Percentiles rank a stretch among this genome's conserved stretches.
Evolutionary conservation across 2,329 filamentous ascomycete species (phyloP).

Genomic region (Ramichloridium luteum): DNA sequence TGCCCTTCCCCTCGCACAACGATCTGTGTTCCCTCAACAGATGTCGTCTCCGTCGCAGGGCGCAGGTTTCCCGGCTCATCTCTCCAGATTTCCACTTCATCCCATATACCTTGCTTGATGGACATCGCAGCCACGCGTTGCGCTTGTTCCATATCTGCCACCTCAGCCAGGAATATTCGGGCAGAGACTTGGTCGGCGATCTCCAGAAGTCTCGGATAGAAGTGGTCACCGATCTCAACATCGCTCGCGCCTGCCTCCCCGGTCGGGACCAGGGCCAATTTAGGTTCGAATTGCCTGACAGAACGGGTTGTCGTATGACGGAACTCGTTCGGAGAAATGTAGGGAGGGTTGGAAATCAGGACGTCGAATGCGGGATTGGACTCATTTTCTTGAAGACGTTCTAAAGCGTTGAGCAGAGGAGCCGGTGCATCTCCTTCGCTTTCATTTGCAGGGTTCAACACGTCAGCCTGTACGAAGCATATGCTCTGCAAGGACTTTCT

Average conservation of each 20-base stretch:
- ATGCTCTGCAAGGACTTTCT: constrained; percentile 13
- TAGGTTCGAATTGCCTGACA: constrained; percentile 72
- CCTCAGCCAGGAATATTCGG: constrained; percentile 53
- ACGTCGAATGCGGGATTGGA: constrained; percentile 36
- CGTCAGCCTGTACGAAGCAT: constrained; percentile 25
- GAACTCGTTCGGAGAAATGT: constrained; percentile 60
- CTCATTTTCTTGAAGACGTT: constrained; percentile 3
- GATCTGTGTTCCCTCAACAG: constrained; percentile 11
- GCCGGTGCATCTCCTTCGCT: constrained; percentile 3
- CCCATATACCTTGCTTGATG: constrained; percentile 22
- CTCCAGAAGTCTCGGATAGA: constrained; percentile 55
- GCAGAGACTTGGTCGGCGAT: constrained; percentile 41
- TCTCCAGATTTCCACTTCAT: constrained; percentile 55
- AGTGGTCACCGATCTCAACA: constrained; percentile 38
- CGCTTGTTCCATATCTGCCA: constrained; percentile 59
- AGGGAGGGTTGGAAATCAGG: constrained; percentile 81
- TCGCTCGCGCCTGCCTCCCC: constrained; percentile 23
- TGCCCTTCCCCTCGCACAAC: constrained; percentile 29
- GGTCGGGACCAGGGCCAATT: constrained; percentile 57
- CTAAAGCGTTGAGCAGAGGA: constrained; percentile 8
- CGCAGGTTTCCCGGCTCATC: constrained; percentile 43
- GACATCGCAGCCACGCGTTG: constrained; percentile 46
- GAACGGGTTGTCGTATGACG: constrained; percentile 53
- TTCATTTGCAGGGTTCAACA: constrained; percentile 13
- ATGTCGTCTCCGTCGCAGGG: constrained; percentile 13